Conservation (phyloP, 306 rosid species). For the Malus domestica region ASM211411v1 NC_041804.1:5294501-5295000, state of each 20-base stretch:
- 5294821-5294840: not conserved
- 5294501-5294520: too few relatives aligned
- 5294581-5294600: not conserved
- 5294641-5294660: not conserved
- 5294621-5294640: not conserved
- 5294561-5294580: too few relatives aligned
- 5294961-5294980: conserved; percentile 54
- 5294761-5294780: conserved; percentile 14
- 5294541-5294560: too few relatives aligned
- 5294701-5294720: conserved; percentile 18
- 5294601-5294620: not conserved
- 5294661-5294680: not conserved
- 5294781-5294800: conserved; percentile 54
- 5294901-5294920: conserved; percentile 22
- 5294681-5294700: not conserved
- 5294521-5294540: too few relatives aligned
- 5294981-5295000: conserved; percentile 60
- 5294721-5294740: conserved; percentile 31
- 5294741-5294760: conserved; percentile 7
- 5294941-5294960: conserved; percentile 27
- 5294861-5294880: conserved; percentile 7
- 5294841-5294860: not conserved
- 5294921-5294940: not conserved
- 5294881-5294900: not conserved
- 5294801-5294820: not conserved